Evolutionary conservation across 345 rosid species (phyloP), one percentile per base, ranked within the genome.

Genomic region (Conringia planisiliqua): DNA sequence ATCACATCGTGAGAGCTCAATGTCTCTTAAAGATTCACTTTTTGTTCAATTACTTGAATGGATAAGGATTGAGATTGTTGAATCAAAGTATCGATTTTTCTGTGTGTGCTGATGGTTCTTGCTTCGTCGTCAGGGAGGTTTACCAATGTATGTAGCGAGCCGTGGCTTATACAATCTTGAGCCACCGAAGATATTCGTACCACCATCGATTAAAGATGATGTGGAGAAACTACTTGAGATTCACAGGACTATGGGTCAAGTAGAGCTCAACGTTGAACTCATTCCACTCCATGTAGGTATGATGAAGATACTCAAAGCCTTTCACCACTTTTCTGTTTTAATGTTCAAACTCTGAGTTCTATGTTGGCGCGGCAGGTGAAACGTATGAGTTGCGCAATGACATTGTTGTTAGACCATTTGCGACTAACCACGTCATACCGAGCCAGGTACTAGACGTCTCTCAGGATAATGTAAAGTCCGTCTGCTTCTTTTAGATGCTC

Each of bases 71-170:
- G 11, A 13, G 5, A 10, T 6, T 7, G 12, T 48, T 24, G 16
- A 24, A 24, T 52, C 32, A 40, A 7, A 48, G 6, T 26, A 26
- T 52, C 4, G 5, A 12, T 6, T 52, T 4, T 46, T 4, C 16
- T 46, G 0, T 46, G 10, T 16, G 48, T n/a, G 20, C 18, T 50
- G 62, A 58, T 58, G 62, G 5, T 33, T 62, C 10, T 62, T 61
- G 39, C 62, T 14, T 16, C 5, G 5, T 48, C 3, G 3, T 48
- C 80, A 91, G 96, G 96, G 98, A 7, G 97, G 98, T 30, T 40
- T 91, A 50, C 97, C 98, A 0, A 90, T 91, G 96, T 94, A 90
- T 74, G 90, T 90, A 11, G 98, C 97, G 2, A 87, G 89, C 70
- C 96, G 97, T 59, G 90, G 92, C 10, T 75, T 94, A 79, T 91